These are phyloP conservation scores for Macadamia tetraphylla DNA, from an alignment of 164 flowering plant genomes.

Conservation along the genomic window DNA sequence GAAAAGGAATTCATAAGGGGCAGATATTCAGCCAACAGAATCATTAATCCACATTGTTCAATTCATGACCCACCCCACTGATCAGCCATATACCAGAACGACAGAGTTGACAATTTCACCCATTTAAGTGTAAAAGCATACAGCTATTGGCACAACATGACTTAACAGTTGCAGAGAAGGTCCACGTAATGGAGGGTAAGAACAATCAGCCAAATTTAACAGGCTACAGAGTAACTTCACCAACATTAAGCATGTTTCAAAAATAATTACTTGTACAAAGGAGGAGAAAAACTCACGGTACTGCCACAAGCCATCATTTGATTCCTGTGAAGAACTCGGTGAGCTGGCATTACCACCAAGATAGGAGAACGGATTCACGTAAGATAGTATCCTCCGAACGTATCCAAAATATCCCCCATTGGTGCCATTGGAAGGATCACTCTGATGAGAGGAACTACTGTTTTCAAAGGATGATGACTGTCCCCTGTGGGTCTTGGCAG, in stretches of 20 bases:
- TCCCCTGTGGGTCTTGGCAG: constrained; percentile 14
- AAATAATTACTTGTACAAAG: background rate
- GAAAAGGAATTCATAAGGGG: too few species aligned
- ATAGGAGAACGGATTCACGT: constrained; percentile 67
- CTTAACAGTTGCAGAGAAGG: background rate
- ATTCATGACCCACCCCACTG: background rate
- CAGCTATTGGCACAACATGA: background rate
- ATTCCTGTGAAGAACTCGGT: constrained; percentile 32
- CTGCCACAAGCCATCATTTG: constrained; percentile 40
- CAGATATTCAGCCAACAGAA: too few species aligned
- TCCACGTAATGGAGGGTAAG: background rate
- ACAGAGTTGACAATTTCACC: too few species aligned
- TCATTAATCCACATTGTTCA: background rate
- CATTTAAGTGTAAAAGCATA: background rate
- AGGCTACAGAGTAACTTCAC: too few species aligned
- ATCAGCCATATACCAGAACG: background rate
- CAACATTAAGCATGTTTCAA: background rate
- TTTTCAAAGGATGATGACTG: constrained; percentile 18
- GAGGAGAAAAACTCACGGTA: constrained; percentile 41
- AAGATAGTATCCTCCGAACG: constrained; percentile 47
- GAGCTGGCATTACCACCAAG: constrained; percentile 42
- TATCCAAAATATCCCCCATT: constrained; percentile 50
- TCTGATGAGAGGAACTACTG: constrained; percentile 9
- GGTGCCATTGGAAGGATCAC: constrained; percentile 25
- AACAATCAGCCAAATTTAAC: too few species aligned